Percentiles rank a stretch among this genome's conserved stretches.
These are phyloP conservation scores for Phytophthora pseudosyringae DNA, from an alignment of 352 stramenopile species.

Conservation along the genomic window DNA sequence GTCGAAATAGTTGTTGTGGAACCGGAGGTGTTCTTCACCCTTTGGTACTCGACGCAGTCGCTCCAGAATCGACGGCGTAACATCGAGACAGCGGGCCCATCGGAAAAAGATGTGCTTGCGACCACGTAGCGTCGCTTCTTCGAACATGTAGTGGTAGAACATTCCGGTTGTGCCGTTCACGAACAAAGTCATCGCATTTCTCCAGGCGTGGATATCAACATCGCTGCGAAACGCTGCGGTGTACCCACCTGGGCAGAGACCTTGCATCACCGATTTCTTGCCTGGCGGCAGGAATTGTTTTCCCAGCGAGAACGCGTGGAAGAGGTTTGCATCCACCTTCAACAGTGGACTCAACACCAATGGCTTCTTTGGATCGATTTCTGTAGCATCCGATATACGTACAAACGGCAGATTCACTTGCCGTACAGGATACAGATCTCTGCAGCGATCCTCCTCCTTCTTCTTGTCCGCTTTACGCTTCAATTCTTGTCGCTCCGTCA, in stretches of 20 bases:
- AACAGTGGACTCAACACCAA: constrained; percentile 26
- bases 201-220: constrained; percentile 54
- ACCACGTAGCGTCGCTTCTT: constrained; percentile 14
- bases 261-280: constrained; percentile 60
- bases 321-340: constrained; percentile 44
- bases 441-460: not conserved
- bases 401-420: constrained; percentile 28
- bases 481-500: not conserved
- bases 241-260: constrained; percentile 41
- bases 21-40: constrained; percentile 24
- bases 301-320: constrained; percentile 59
- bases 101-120: constrained; percentile 30
- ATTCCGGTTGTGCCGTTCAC: constrained; percentile 9
- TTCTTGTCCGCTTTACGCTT: constrained; percentile 5
- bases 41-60: constrained; percentile 26
- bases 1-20: constrained; percentile 22
- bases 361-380: constrained; percentile 2
- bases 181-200: constrained; percentile 51
- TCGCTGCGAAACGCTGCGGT: constrained; percentile 41
- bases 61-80: constrained; percentile 23
- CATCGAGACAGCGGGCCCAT: constrained; percentile 21
- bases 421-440: constrained; percentile 16
- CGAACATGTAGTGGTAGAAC: constrained; percentile 31
- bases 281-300: constrained; percentile 62
- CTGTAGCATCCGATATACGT: constrained; percentile 12